Conservation (phyloP, 2,329 filamentous ascomycete genomes). For the Hymenoscyphus repandus region DNA sequence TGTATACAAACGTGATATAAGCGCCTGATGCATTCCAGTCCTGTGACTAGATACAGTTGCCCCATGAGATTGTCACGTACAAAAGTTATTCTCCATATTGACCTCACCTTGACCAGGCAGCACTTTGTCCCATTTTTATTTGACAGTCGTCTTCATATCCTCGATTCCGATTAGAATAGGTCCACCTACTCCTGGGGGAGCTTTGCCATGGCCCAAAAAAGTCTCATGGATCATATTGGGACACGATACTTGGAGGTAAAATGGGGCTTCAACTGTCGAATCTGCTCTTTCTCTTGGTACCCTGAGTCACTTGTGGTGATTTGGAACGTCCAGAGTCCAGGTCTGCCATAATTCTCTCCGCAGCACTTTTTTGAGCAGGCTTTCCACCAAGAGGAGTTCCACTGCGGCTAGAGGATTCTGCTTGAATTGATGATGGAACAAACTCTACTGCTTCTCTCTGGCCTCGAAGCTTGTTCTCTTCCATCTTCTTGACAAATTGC, state of each 20-base stretch:
- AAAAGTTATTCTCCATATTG: too few relatives aligned
- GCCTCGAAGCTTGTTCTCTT: conserved; percentile 28
- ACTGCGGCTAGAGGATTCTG: conserved; percentile 20
- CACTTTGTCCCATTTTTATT: too few relatives aligned
- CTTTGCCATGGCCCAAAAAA: too few relatives aligned
- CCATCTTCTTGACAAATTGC: conserved; percentile 27
- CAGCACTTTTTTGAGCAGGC: conserved; percentile 26
- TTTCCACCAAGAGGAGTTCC: conserved; percentile 20
- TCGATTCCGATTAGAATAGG: too few relatives aligned
- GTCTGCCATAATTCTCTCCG: conserved; percentile 32
- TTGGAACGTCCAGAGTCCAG: conserved; percentile 25
- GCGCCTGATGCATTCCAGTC: too few relatives aligned
- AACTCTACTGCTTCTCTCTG: conserved; percentile 30
- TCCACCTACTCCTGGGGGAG: too few relatives aligned
- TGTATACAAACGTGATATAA: too few relatives aligned
- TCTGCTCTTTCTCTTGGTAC: conserved; percentile 30
- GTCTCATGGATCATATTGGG: too few relatives aligned
- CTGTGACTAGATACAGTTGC: too few relatives aligned
- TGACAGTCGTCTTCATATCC: too few relatives aligned
- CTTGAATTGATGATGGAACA: conserved; percentile 24
- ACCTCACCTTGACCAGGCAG: too few relatives aligned
- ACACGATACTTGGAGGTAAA: not conserved
- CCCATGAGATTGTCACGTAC: too few relatives aligned
- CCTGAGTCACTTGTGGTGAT: conserved; percentile 27
- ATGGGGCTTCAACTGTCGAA: conserved; percentile 29